Base-by-base conservation (phyloP, 2,329 filamentous ascomycete species). In the Cytospora piceae region DNA sequence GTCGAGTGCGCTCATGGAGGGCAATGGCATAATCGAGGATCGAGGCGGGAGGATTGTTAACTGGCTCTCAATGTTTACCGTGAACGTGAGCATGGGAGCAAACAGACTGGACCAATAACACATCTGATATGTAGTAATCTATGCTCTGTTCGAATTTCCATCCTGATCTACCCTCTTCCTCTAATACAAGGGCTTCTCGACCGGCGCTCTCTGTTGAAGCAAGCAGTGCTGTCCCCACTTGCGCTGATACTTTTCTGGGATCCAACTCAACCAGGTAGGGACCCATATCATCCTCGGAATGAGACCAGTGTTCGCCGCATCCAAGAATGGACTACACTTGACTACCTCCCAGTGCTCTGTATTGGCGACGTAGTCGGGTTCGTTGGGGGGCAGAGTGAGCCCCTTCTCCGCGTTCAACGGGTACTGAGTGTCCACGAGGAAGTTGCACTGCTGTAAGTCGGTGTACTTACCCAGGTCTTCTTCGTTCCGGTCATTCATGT, bases 161-260 rank as follows among this genome's bases (percentile, higher is more conserved):
- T 14, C 46, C 9, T 49, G n/a, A 20, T 52, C 29, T 12, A 32
- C 11, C n/a, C 29, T 24, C 27, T 11, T 22, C 24, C 22, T 14
- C 4, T 51, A 27, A 17, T 15, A 12, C 46, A 15, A 31, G 17
- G 11, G 2, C 12, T 31, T 52, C 17, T 20, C 22, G 37, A 24
- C 27, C 12, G 37, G 49, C n/a, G 53, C 24, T 32, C 66, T 57
- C 70, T 87, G 85, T 72, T 85, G 85, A 69, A 98, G 78, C 61
- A 99, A 81, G 76, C 95, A 99, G 77, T 98, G 96, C 61, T 87
- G 83, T 22, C 93, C 95, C 93, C 94, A 98, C 77, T 87, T 88
- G 65, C 94, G 86, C 71, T 83, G 86, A 69, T 87, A 89, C 66
- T 83, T 83, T 52, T 87, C 82, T 0, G 94, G 93, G 17, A 97